Base-by-base conservation (phyloP, 176 grass and related monocot species). In the Hsuehochloa calcarea region DNA sequence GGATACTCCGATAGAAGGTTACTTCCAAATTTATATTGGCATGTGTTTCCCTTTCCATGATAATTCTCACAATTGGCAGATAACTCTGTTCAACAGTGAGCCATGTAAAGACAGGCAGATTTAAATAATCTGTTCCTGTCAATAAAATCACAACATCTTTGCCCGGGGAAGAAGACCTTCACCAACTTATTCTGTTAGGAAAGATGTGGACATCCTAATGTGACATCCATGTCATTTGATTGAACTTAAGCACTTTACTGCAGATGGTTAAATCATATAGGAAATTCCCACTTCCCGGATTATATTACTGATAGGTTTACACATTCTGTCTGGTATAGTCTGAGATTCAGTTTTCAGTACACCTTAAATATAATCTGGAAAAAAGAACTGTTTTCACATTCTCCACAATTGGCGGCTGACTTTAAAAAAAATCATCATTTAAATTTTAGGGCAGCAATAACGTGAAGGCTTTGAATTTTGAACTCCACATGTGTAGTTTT, bases 121-220 rank as follows among this genome's bases (percentile, higher is more conserved):
- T 58, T 82, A 14, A 70, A 64, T 5, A 5, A 35, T 65, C 15
- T 46, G 27, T 46, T 67, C 20, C 3, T 59, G 50, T 13, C 20
- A 58, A 35, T 82, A 34, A 61, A 13, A 46, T 45, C 58, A 26
- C 20, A 88, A 35, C 68, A 80, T 80, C 15, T 72, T 31, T 79
- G 6, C 23, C 12, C 6, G 16, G n/a, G 14, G 29, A 60, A 43
- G 10, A 55, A 65, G 8, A 39, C 13, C n/a, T 65, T 69, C 8
- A 55, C 79, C 20, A 83, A 62, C 41, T 16, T 25, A 54, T 80
- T 68, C 63, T 52, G 64, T 25, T 74, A 23, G 6, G 6, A 31
- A 67, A 43, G 47, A 49, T 67, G 22, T 66, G 27, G 31, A 60
- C 29, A 34, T 51, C 35, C 34, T 66, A 19, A 66, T 66, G 20